Base-by-base conservation (phyloP, 768 basidiomycete species). In the Leccinum sublutescens region DNA sequence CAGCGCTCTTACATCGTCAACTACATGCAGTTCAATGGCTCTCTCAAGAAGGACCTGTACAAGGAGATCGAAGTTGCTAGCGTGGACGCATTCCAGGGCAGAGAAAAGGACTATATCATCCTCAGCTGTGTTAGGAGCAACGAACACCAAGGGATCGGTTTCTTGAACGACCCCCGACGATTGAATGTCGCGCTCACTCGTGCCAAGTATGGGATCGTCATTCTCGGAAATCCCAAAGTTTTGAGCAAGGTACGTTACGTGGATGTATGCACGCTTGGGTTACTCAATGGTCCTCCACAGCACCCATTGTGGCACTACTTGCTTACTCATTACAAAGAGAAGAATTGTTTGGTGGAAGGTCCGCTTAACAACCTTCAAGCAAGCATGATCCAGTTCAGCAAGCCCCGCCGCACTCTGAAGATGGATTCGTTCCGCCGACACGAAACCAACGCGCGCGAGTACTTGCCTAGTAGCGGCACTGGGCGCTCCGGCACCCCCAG, bases 1-100 rank as follows among this genome's bases (percentile, higher is more conserved):
- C 97, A 99, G 68, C 87, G 97, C 17, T 97, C 95, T 1, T 98
- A 97, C 74, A 90, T 99, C 71, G 95, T 96, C 73, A 96, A 93
- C 74, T 99, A 96, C 74, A 98, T 99, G 97, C 97, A 99, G 78
- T 93, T 97, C 80, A 97, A 98, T 70, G 97, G 97, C n/a, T 89
- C 95, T 27, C 80, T 98, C 61, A 98, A 98, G 86, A 99, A 98
- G 78, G 97, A 99, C 64, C 75, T 98, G 17, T 99, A 99, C 80
- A 99, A 99, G 79, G 97, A 99, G 69, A 95, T 99, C 43, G 97
- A 99, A 72, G 97, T 99, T 51, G 97, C 97, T 5, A 94, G 91
- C 63, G 97, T 99, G 55, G 97, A 99, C 71, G 97, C 97, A 5
- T 99, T 99, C 85, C 97, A 99, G 72, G 97, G 97, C 51, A 85